Evolutionary conservation across 345 rosid species (phyloP), one percentile per base, ranked within the genome.

Genomic region (Salix purpurea): DNA sequence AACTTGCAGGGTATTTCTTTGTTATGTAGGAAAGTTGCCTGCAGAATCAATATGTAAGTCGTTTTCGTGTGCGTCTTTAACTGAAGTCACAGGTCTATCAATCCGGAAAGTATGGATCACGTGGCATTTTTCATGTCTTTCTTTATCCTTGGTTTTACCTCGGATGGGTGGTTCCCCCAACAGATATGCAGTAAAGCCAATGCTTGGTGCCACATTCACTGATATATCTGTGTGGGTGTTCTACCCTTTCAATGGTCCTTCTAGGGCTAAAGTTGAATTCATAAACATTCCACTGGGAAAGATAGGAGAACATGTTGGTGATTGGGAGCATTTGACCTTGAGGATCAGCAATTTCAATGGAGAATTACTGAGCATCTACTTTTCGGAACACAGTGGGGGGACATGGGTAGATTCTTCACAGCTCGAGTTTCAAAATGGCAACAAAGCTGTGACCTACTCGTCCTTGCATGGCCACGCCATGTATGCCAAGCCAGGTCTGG

Each of bases 241-340:
- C 64, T 94, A 88, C 85, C 95, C 98, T 23, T 95, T 89, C 78
- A 93, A 95, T 30, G 97, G 99, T 0, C 89, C 97, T 1, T 90
- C 88, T 5, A 83, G 68, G 82, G 97, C 90, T 8, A 90, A 95
- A 19, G 85, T 93, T n/a, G 87, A 84, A 75, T 61, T 89, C 77
- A 18, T 95, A 39, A 82, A 84, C 14, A 56, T 91, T 5, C 69
- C 89, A 0, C 28, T 93, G 26, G 96, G 97, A 34, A 89, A 65
- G 77, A 86, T 94, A 72, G 98, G 97, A 8, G 88, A 91, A 73
- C 98, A 94, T 69, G 84, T 92, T 6, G 97, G 99, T 0, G 97
- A 95, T 7, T 95, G 97, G 99, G 99, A 95, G 86, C 97, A 93
- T 69, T 69, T 86, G 71, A 90, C 97, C 50, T 76, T 95, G 32